Evolutionary conservation across 441 rosid genomes (phyloP).

Genomic region (Euphorbia schlechtendalii): DNA sequence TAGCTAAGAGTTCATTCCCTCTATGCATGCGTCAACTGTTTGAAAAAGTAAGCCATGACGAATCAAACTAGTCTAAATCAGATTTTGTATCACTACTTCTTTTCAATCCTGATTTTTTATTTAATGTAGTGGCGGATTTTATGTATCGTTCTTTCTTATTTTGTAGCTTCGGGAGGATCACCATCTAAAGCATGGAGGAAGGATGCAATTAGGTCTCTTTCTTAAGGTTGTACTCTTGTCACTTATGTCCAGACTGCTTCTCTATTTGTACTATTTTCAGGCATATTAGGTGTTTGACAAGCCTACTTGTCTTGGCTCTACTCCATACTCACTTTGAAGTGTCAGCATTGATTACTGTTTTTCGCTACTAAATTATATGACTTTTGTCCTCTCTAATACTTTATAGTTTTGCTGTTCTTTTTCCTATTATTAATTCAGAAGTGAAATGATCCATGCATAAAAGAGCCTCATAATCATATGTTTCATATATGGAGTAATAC

Average conservation of each 20-base stretch:
- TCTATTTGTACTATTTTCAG: neutral
- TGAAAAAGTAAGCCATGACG: slow-evolving; percentile 48
- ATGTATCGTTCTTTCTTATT: neutral
- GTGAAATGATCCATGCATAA: slow-evolving; percentile 5
- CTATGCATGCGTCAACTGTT: slow-evolving; percentile 79
- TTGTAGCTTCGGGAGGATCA: slow-evolving; percentile 89
- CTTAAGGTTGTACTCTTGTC: slow-evolving; percentile 55
- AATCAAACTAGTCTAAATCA: neutral
- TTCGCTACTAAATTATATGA: neutral
- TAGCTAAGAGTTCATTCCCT: slow-evolving; percentile 77
- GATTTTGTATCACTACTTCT: slow-evolving; percentile 3
- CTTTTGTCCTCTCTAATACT: neutral
- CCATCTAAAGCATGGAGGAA: slow-evolving; percentile 92
- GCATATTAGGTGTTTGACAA: neutral
- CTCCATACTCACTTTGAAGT: neutral
- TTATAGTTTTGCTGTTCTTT: neutral
- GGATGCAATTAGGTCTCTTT: slow-evolving; percentile 95
- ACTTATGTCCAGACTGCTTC: neutral
- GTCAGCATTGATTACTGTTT: neutral
- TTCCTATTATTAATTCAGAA: neutral
- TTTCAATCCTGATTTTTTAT: neutral
- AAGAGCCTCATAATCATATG: neutral
- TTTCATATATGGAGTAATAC: neutral
- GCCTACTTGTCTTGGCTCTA: neutral
- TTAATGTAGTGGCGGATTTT: neutral